Base-by-base conservation (phyloP, 2,329 filamentous ascomycete species). In the Chaetoscypha palmicola region DNA sequence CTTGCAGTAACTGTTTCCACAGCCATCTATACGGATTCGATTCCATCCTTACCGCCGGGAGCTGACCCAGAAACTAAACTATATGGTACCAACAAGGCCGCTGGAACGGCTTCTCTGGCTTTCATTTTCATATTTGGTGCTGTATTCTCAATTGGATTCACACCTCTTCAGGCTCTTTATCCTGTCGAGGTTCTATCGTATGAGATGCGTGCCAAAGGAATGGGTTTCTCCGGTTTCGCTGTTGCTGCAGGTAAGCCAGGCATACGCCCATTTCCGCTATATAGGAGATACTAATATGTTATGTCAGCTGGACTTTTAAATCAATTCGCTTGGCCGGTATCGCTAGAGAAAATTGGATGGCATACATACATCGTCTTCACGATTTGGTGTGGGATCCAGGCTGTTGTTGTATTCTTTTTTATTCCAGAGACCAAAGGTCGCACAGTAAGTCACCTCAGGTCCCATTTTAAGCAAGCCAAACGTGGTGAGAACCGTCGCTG, bases 71-170 rank as follows among this genome's bases (percentile, higher is more conserved):
- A 42, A 22, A 36, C 37, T 5, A 38, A 43, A n/a, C 10, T 46
- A n/a, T 38, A 41, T 12, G 56, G 55, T 3, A 58, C 51, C 1
- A 56, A 59, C 38, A 51, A 50, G n/a, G 47, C 47, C 2, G 56
- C 58, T 1, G 55, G 53, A 17, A 66, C 69, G 32, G 72, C 70
- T 0, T 65, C 68, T 5, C 59, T 77, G 11, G 71, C 70, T 17
- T 70, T 75, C 55, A 71, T 76, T 40, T 77, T 76, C 60, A 61
- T 77, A 30, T 76, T 75, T 47, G 70, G 70, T 1, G 69, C 71
- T 46, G 64, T 72, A 21, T 78, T 69, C 60, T 72, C 69, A 1
- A 60, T 77, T 39, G 66, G 65, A 5, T 64, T 66, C 43, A 71
- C 68, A 0, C 68, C 68, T 2, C 56, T 71, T 30, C 66, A 68